Evolutionary conservation across 2,329 filamentous ascomycete species (phyloP).

Genomic region (Trichoderma sp.): DNA sequence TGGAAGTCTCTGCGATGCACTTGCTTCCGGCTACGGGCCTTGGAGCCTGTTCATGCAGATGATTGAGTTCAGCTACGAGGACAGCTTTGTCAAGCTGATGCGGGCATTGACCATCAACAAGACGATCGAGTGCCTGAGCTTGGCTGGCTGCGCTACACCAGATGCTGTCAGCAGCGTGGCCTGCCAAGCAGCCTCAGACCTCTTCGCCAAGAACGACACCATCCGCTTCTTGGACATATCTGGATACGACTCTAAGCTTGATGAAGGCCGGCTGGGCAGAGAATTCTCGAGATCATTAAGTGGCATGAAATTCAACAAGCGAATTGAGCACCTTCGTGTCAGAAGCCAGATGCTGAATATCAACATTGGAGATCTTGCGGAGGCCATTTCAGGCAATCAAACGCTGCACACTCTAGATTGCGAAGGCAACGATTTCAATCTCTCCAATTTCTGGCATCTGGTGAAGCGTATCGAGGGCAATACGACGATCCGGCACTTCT

Average conservation of each 20-base stretch:
- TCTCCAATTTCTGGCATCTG: conserved; percentile 52
- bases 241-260: conserved; percentile 58
- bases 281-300: conserved; percentile 54
- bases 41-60: conserved; percentile 56
- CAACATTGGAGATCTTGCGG: conserved; percentile 55
- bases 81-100: conserved; percentile 54
- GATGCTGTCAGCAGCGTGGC: conserved; percentile 49
- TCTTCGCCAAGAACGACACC: conserved; percentile 54
- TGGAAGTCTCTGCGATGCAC: conserved; percentile 51
- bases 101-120: conserved; percentile 52
- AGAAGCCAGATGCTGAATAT: conserved; percentile 58
- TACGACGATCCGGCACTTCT: conserved; percentile 47
- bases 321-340: conserved; percentile 54
- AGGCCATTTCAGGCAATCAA: conserved; percentile 51
- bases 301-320: conserved; percentile 48
- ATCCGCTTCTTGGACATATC: conserved; percentile 59
- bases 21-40: conserved; percentile 51
- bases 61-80: conserved; percentile 57
- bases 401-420: conserved; percentile 56
- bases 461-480: conserved; percentile 48
- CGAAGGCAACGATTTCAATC: conserved; percentile 56
- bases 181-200: conserved; percentile 50
- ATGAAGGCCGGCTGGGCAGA: conserved; percentile 57
- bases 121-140: conserved; percentile 54
- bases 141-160: conserved; percentile 56